Conservation (phyloP, 2,329 filamentous ascomycete species). For the Claviceps maximensis region DNA sequence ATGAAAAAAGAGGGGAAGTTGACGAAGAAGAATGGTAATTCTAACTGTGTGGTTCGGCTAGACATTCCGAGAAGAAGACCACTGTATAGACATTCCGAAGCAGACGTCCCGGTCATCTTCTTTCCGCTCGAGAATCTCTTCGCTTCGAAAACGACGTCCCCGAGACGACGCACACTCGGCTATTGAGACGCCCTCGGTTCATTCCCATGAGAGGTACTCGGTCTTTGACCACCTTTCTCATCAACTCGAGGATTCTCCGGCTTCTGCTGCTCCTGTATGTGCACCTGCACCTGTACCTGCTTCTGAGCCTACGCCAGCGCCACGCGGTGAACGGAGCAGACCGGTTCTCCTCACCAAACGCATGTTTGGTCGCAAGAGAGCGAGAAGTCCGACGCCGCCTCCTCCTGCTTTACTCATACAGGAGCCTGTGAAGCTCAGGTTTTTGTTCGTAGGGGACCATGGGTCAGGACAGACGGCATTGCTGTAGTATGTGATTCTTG, state of each 20-base stretch:
- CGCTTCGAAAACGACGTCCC: neutral
- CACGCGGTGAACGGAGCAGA: neutral
- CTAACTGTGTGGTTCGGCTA: neutral
- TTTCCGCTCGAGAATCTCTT: neutral
- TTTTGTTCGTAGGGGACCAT: slow-evolving; percentile 23
- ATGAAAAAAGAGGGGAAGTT: too few relatives aligned
- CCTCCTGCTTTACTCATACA: neutral
- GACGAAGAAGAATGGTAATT: too few relatives aligned
- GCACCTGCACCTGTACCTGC: neutral
- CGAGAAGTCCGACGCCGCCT: slow-evolving; percentile 7
- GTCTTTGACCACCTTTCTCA: too few relatives aligned
- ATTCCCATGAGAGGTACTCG: neutral
- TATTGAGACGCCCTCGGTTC: neutral
- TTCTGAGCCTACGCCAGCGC: too few relatives aligned
- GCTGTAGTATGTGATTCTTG: slow-evolving; percentile 19
- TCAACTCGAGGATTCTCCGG: neutral
- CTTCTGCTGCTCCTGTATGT: neutral
- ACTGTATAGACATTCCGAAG: neutral
- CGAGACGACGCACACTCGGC: neutral
- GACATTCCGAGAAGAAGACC: neutral
- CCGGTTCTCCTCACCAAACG: neutral
- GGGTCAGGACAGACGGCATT: slow-evolving; percentile 23
- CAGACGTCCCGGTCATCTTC: neutral
- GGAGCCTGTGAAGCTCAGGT: slow-evolving; percentile 15
- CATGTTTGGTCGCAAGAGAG: slow-evolving; percentile 10